A percentile compares a stretch with the other conserved stretches of the same genome.
Conservation (phyloP, 164 flowering plant species). For the Vitis cinerea region DNA sequence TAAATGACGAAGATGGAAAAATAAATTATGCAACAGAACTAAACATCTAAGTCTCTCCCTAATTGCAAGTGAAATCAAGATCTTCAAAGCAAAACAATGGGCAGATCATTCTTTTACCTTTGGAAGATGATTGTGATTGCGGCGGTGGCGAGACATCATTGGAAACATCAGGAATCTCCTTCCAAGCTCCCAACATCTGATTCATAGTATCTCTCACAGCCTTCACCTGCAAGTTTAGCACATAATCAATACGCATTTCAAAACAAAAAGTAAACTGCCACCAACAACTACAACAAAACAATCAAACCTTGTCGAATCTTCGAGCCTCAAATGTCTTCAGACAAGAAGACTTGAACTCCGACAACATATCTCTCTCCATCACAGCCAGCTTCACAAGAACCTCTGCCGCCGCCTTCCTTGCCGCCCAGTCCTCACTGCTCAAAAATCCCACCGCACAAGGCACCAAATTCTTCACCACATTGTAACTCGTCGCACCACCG, state of each 20-base stretch:
- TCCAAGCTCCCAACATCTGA: constrained; percentile 77
- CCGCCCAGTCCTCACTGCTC: constrained; percentile 82
- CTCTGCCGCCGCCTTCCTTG: constrained; percentile 84
- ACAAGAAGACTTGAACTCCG: constrained; percentile 55
- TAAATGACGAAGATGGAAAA: no score
- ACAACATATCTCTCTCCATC: constrained; percentile 52
- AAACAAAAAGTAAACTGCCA: not conserved
- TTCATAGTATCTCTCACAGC: constrained; percentile 75
- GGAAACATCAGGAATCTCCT: constrained; percentile 65
- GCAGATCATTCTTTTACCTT: constrained; percentile 41
- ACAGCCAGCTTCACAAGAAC: constrained; percentile 60
- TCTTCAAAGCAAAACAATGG: not conserved
- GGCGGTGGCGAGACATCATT: constrained; percentile 56
- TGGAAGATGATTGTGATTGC: constrained; percentile 52
- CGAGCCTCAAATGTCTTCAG: constrained; percentile 59
- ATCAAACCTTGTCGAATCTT: constrained; percentile 76
- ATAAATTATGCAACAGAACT: no score
- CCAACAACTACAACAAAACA: not conserved
- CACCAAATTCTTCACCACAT: constrained; percentile 41
- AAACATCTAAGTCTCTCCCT: not conserved
- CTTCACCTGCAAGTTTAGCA: constrained; percentile 53
- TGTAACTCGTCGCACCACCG: constrained; percentile 38
- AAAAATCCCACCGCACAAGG: constrained; percentile 52
- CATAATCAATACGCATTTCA: not conserved
- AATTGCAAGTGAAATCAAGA: not conserved